Conservation (phyloP, 176 grass and related monocot genomes). For the Phoenix dactylifera region DNA sequence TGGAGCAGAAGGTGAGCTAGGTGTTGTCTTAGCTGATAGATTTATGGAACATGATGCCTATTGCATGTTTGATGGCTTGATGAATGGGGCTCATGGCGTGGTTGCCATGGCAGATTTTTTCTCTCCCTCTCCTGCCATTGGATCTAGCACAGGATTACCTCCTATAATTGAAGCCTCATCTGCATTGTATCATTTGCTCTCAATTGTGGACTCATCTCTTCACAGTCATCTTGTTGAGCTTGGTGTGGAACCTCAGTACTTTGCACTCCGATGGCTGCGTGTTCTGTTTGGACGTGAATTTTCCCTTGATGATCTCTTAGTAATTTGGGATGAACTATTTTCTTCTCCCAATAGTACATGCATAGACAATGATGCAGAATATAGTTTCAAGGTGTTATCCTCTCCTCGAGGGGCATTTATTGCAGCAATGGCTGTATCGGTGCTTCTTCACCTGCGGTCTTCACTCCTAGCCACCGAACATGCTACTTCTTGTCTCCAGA, state of each 20-base stretch:
- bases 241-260: slow-evolving; percentile 89
- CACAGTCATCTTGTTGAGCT: slow-evolving; percentile 90
- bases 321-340: slow-evolving; percentile 84
- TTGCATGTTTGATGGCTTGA: slow-evolving; percentile 81
- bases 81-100: slow-evolving; percentile 56
- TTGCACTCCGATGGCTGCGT: slow-evolving; percentile 93
- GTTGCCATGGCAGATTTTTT: slow-evolving; percentile 80
- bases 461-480: slow-evolving; percentile 80
- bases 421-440: slow-evolving; percentile 75
- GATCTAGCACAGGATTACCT: slow-evolving; percentile 43
- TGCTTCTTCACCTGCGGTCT: slow-evolving; percentile 88
- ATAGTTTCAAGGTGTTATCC: slow-evolving; percentile 60
- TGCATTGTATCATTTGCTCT: slow-evolving; percentile 87
- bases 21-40: slow-evolving; percentile 81
- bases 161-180: slow-evolving; percentile 91
- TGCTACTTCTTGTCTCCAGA: slow-evolving; percentile 66
- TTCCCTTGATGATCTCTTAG: slow-evolving; percentile 56
- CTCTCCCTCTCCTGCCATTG: slow-evolving; percentile 35
- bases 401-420: slow-evolving; percentile 87
- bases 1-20: slow-evolving; percentile 90
- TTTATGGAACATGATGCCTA: slow-evolving; percentile 99
- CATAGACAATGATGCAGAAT: slow-evolving; percentile 35
- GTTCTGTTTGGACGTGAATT: slow-evolving; percentile 93
- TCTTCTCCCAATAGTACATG: slow-evolving; percentile 49
- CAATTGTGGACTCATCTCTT: slow-evolving; percentile 63